Evolutionary conservation across 2,329 filamentous ascomycete genomes (phyloP), one percentile per base, ranked within the genome.

Genomic region (Apiospora sp.): DNA sequence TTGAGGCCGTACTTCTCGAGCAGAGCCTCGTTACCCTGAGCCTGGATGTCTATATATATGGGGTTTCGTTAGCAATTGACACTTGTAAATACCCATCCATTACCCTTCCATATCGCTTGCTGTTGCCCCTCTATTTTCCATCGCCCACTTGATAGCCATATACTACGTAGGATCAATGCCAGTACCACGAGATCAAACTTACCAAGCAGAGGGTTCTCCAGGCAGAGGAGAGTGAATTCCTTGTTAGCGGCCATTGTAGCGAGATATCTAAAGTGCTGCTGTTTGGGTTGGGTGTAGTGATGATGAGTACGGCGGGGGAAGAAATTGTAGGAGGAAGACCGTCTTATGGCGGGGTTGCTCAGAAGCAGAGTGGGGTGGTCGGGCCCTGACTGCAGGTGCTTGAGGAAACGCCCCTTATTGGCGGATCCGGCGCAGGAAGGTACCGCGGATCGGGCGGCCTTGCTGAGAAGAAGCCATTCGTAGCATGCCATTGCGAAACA

Each of bases 121-220:
- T n/a, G 8, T 13, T n/a, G 58, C 34, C 58, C 58, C 58, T 64
- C 58, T 41, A 22, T 70, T 44, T 24, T 70, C 41, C 49, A 44
- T 30, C 41, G 16, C 37, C 34, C 19, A 30, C 14, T 19, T 19
- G 22, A 49, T 22, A 19, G 30, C 5, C 19, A 43, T 37, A 16
- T 34, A 72, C 71, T 19, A 22, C 41, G 30, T n/a, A 22, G 41
- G 43, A 46, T 51, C 68, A 74, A 70, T 49, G 70, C 43, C 51
- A 12, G 64, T 51, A 70, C 58, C 19, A 61, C 54, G 30, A 34
- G 19, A 22, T 10, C 54, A 6, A 67, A 85, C 89, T 78, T 86
- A 95, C 93, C 96, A 80, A 99, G 93, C 79, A 99, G 92, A 84
- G 96, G 96, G 86, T 99, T 99, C 92, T 98, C 96, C 80, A 99